Percentiles rank a stretch among this genome's conserved stretches.
Evolutionary conservation across 2,329 filamentous ascomycete species (phyloP).

Genomic region (Rhexocercosporidium sp.): DNA sequence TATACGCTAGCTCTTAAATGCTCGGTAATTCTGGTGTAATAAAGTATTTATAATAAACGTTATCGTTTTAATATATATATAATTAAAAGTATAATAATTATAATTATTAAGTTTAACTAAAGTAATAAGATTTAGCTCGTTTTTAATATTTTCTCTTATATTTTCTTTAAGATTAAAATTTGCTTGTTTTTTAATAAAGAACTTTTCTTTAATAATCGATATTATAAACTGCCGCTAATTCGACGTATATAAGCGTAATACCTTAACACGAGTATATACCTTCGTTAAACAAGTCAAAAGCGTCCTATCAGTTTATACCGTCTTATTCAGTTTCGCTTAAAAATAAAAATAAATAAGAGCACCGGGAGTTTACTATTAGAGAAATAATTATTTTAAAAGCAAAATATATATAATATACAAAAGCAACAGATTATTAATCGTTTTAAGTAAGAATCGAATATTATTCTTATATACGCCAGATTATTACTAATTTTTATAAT

Average conservation of each 20-base stretch:
- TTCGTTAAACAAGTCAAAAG: conserved; percentile 16
- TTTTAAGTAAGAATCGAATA: too few species aligned
- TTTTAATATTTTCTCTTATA: conserved; percentile 2
- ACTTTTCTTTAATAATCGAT: conserved; percentile 27
- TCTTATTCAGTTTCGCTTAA: conserved; percentile 18
- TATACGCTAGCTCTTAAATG: too few species aligned
- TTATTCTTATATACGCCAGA: too few species aligned
- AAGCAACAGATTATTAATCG: too few species aligned
- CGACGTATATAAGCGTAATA: conserved; percentile 12
- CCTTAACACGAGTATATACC: conserved; percentile 9
- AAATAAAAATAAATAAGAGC: conserved; percentile 23
- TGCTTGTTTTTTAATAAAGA: conserved; percentile 15
- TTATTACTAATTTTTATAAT: too few species aligned
- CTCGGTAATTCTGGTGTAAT: too few species aligned
- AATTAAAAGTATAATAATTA: too few species aligned
- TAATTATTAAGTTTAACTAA: too few species aligned
- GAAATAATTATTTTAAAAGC: conserved; percentile 20
- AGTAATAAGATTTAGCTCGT: too few species aligned
- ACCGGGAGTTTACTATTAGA: conserved; percentile 10
- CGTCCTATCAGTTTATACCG: conserved; percentile 17
- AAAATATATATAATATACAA: too few species aligned
- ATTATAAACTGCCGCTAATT: conserved; percentile 16
- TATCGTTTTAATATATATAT: too few species aligned
- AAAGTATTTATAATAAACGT: too few species aligned
- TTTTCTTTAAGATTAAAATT: conserved; percentile 25